These are phyloP conservation scores for Acanthamoeba polyphaga DNA, from an alignment of 208 protist species.

Conservation along the genomic window DNA sequence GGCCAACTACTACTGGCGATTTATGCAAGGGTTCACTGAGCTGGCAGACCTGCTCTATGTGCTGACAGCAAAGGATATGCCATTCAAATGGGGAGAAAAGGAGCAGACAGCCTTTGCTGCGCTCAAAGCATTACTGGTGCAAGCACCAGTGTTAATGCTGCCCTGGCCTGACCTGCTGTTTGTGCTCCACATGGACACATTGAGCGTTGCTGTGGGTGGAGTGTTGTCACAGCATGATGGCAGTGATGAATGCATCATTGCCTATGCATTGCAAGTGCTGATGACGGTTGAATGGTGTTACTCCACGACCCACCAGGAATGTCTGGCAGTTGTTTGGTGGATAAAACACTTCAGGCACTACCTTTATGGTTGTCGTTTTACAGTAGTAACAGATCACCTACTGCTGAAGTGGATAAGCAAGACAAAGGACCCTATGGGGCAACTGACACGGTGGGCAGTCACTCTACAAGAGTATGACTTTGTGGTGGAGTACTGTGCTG, in stretches of 20 bases:
- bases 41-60: background rate
- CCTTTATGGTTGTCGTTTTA: background rate
- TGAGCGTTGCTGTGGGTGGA: background rate
- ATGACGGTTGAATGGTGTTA: background rate
- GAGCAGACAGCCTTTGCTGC: background rate
- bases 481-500: no score
- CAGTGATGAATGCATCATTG: background rate
- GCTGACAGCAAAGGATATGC: background rate
- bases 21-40: background rate
- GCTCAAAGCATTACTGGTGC: background rate
- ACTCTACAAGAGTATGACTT: background rate
- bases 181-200: slow-evolving; percentile 54
- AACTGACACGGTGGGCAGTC: background rate
- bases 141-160: background rate
- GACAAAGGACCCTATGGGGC: background rate
- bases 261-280: background rate
- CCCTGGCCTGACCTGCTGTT: background rate
- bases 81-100: background rate
- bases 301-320: slow-evolving; percentile 10
- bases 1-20: slow-evolving; percentile 35
- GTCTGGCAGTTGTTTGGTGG: no score
- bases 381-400: background rate
- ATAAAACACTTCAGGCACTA: slow-evolving; percentile 5
- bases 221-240: slow-evolving; percentile 10
- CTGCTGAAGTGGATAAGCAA: background rate